Percentiles rank a stretch among this genome's conserved stretches.
Conservation (phyloP, 2,329 filamentous ascomycete species). For the Trichoderma polysporum region DNA sequence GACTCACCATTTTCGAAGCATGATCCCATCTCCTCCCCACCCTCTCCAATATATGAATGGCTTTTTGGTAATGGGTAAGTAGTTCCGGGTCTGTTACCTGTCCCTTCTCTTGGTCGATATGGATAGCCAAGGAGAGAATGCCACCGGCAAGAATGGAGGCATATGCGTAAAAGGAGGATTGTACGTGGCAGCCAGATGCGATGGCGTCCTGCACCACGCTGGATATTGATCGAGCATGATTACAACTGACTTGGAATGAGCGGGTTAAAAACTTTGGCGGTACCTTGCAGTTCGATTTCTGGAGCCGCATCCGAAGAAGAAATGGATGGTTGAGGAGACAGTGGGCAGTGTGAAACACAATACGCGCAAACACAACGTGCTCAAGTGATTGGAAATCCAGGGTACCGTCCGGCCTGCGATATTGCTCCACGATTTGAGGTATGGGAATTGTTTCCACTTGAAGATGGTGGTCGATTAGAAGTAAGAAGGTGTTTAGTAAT, state of each 20-base stretch:
- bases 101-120: constrained; percentile 17
- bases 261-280: constrained; percentile 12
- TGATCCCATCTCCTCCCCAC: constrained; percentile 16
- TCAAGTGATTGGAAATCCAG: constrained; percentile 16
- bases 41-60: constrained; percentile 7
- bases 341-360: constrained; percentile 8
- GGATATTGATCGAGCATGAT: constrained; percentile 10
- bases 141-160: constrained; percentile 14
- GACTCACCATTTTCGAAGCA: constrained; percentile 19
- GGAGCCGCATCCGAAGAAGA: constrained; percentile 13
- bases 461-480: constrained; percentile 14
- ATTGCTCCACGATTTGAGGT: constrained; percentile 8
- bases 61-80: constrained; percentile 2
- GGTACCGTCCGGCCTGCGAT: constrained; percentile 9
- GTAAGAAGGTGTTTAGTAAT: constrained; percentile 10
- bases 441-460: constrained; percentile 9
- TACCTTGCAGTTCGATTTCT: constrained; percentile 8
- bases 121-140: constrained; percentile 13
- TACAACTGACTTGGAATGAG: constrained; percentile 1
- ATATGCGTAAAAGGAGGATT: constrained; percentile 14
- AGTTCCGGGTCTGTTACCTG: constrained; percentile 8
- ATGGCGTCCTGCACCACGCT: constrained; percentile 14
- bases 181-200: constrained; percentile 12
- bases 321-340: constrained; percentile 16
- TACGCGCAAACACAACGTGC: constrained; percentile 15